Evolutionary conservation across 192 early-diverging fungal species (phyloP).

Genomic region (Backusella psychrophila): DNA sequence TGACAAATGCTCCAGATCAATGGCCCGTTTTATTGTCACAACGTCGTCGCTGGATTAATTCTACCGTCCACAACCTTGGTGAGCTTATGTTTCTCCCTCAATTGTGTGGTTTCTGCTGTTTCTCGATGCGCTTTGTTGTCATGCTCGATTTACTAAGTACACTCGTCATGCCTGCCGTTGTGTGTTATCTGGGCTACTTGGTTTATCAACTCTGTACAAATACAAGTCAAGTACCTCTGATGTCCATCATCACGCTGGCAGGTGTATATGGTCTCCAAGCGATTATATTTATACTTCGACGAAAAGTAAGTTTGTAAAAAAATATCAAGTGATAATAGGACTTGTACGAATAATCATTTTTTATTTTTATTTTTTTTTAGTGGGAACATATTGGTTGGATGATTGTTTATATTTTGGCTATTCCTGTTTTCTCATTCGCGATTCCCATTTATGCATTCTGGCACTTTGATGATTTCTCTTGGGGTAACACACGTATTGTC

Average conservation of each 20-base stretch:
- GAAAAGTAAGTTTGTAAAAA: slow-evolving; percentile 28
- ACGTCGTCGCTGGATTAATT: slow-evolving; percentile 99
- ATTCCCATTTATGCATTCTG: slow-evolving; percentile 93
- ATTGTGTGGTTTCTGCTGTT: slow-evolving; percentile 95
- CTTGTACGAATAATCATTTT: neutral
- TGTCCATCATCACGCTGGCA: slow-evolving; percentile 82
- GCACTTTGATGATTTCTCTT: slow-evolving; percentile 99
- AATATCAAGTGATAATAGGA: neutral
- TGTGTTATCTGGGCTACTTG: slow-evolving; percentile 86
- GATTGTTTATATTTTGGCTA: slow-evolving; percentile 88
- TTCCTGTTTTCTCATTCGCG: slow-evolving; percentile 81
- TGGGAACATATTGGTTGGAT: slow-evolving; percentile 83
- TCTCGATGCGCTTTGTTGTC: slow-evolving; percentile 96
- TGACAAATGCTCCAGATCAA: slow-evolving; percentile 91
- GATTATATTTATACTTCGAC: slow-evolving; percentile 75
- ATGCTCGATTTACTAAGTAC: slow-evolving; percentile 94
- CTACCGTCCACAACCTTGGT: slow-evolving; percentile 97
- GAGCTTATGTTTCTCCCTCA: slow-evolving; percentile 91
- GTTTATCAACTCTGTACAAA: slow-evolving; percentile 62
- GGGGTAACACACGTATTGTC: slow-evolving; percentile 94
- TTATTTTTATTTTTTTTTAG: slow-evolving; percentile 16
- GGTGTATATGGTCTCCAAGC: slow-evolving; percentile 90
- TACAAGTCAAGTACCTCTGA: slow-evolving; percentile 67
- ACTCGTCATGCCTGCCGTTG: slow-evolving; percentile 87
- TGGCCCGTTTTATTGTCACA: slow-evolving; percentile 95